Base-by-base conservation (phyloP, 441 rosid genomes). In the Populus hybrid region DNA sequence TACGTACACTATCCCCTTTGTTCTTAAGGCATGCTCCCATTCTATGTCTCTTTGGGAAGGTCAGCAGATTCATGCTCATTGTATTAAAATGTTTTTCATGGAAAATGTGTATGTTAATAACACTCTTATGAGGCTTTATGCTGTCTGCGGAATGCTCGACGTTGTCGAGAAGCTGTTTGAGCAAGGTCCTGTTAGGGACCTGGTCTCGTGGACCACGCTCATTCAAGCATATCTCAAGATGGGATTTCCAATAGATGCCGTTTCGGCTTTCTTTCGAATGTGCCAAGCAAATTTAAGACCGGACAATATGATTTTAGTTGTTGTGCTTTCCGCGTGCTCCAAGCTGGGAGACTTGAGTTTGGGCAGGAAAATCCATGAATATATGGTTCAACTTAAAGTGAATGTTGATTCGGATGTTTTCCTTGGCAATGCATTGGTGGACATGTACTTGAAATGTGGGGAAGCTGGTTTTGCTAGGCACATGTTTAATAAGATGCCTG, bases 91-190 rank as follows among this genome's bases (percentile, higher is more conserved):
- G 19, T 35, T 35, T 18, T 7, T 34, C n/a, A 4, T 16, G 12
- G n/a, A 18, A 8, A 68, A 68, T 68, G 40, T 68, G 21, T 30
- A 34, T 18, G 71, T 34, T 1, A 68, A 36, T 28, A 68, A 68
- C 35, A 30, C 38, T n/a, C 46, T 68, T 7, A 30, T 68, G 71
- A 68, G 71, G 40, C 40, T 68, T 34, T 68, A 68, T 68, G 71
- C 40, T 19, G 40, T 16, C n/a, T 68, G 42, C 16, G 40, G 40
- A 18, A 36, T 32, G 34, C 19, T 68, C 23, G 40, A 36, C 21
- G n/a, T 10, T 34, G 71, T 34, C 12, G n/a, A 32, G 21, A 68
- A 34, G 71, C 36, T 68, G 71, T 68, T 68, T 34, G 71, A 68
- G 34, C 23, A 68, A 7, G 35, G 38, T 32, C 71, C 23, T 34